Evolutionary conservation across 202 grass and related monocot genomes (phyloP).

Genomic region (Schoenoplectus tabernaemontani): DNA sequence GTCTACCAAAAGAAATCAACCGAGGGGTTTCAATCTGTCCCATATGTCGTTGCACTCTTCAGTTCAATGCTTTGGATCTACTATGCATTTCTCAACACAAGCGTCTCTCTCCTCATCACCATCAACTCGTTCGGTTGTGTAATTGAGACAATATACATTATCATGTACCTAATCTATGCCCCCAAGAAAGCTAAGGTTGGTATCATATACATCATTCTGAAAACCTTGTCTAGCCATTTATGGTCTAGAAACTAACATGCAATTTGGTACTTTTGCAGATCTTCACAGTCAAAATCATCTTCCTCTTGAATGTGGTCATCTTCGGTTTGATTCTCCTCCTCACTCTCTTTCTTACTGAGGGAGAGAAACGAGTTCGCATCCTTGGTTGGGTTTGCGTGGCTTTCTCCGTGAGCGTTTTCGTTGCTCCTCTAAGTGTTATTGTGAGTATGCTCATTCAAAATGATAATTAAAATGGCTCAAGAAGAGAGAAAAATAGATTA

Average conservation of each 20-base stretch:
- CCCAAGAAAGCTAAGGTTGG: constrained; percentile 43
- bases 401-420: constrained; percentile 76
- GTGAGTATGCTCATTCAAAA: constrained; percentile 31
- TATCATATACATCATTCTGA: not conserved
- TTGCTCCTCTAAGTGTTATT: constrained; percentile 72
- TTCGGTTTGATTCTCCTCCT: constrained; percentile 66
- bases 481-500: not conserved
- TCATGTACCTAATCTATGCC: constrained; percentile 56
- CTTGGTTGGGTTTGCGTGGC: constrained; percentile 79
- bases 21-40: constrained; percentile 70
- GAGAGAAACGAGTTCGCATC: constrained; percentile 29
- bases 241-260: not conserved
- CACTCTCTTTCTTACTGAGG: constrained; percentile 37
- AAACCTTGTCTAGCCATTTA: not conserved
- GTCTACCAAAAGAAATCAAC: constrained; percentile 73
- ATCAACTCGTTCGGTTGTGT: constrained; percentile 62
- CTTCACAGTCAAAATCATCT: constrained; percentile 53
- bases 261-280: constrained; percentile 33
- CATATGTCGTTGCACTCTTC: constrained; percentile 78
- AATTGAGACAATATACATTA: constrained; percentile 77
- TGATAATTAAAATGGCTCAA: not conserved
- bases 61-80: constrained; percentile 90
- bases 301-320: constrained; percentile 51
- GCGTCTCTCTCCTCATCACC: constrained; percentile 61
- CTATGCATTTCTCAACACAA: constrained; percentile 61